Evolutionary conservation across 148 eudicot species (phyloP).

Genomic region (Bassia scoparia): DNA sequence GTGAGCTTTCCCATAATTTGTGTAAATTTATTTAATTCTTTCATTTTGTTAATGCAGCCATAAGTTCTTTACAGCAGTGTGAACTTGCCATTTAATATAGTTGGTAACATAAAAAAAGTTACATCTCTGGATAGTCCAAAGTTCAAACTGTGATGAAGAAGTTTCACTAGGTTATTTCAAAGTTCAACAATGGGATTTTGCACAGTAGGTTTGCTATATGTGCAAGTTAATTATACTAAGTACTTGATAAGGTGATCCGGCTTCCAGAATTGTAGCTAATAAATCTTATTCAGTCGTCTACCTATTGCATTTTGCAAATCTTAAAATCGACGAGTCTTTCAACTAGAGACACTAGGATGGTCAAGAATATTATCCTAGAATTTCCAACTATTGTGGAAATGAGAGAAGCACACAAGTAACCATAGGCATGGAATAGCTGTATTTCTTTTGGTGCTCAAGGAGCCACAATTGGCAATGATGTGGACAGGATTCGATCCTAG

Average conservation of each 20-base stretch:
- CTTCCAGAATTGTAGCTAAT: neutral
- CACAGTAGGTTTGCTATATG: neutral
- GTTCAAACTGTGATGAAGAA: neutral
- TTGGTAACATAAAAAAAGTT: neutral
- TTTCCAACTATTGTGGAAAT: too few species aligned
- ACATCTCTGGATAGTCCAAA: too few species aligned
- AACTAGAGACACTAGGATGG: too few species aligned
- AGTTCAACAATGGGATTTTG: neutral
- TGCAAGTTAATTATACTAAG: neutral
- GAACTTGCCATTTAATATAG: neutral
- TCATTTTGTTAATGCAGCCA: neutral
- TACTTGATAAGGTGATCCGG: neutral
- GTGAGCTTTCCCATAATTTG: constrained; percentile 10
- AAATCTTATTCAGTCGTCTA: neutral
- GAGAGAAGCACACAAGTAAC: too few species aligned
- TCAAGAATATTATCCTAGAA: too few species aligned
- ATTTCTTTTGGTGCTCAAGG: too few species aligned
- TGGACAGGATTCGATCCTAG: too few species aligned
- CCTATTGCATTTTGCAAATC: neutral
- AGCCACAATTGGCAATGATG: too few species aligned
- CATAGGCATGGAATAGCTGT: too few species aligned
- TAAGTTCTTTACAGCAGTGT: neutral
- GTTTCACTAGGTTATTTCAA: neutral
- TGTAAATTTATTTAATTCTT: constrained; percentile 4
- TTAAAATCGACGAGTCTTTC: neutral